Percentiles rank a stretch among this genome's conserved stretches.
Evolutionary conservation across 164 flowering plant species (phyloP).

Genomic region (Umbilicus rupestris): DNA sequence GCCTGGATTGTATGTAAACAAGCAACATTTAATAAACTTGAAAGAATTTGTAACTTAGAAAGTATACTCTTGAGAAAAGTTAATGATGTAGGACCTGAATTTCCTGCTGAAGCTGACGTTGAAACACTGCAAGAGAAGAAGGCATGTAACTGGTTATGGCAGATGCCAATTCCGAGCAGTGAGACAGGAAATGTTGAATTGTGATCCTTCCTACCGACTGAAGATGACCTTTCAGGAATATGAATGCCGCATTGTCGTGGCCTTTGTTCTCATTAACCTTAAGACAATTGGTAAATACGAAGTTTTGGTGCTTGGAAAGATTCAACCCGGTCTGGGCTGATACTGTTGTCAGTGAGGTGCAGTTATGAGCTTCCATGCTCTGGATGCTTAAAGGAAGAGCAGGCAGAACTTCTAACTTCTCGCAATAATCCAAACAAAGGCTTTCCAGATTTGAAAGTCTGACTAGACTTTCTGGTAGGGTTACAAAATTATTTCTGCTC

Average conservation of each 20-base stretch:
- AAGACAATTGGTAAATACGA: not conserved
- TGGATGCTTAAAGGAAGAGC: conserved; percentile 10
- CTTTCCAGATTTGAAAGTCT: not conserved
- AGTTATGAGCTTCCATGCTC: not conserved
- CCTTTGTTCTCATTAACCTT: not conserved
- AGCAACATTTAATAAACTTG: not conserved
- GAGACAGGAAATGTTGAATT: not conserved
- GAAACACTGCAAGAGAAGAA: not conserved
- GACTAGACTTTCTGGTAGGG: conserved; percentile 9
- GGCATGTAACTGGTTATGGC: not conserved
- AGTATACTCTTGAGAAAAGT: not conserved
- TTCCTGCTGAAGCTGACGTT: not conserved
- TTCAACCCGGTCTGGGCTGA: not conserved
- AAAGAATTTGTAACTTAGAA: not conserved
- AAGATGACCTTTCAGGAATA: conserved; percentile 7
- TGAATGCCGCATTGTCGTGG: conserved; percentile 7
- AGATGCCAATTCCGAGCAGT: not conserved
- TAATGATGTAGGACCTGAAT: not conserved
- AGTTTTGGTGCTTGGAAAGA: not conserved
- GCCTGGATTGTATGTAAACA: not conserved
- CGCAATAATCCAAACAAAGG: conserved; percentile 2
- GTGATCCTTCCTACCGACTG: not conserved
- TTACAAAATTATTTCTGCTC: conserved; percentile 11
- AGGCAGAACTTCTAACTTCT: conserved; percentile 9
- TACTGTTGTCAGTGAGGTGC: conserved; percentile 3